Base-by-base conservation (phyloP, 2,329 filamentous ascomycete genomes). In the Aureobasidium leucospermi region DNA sequence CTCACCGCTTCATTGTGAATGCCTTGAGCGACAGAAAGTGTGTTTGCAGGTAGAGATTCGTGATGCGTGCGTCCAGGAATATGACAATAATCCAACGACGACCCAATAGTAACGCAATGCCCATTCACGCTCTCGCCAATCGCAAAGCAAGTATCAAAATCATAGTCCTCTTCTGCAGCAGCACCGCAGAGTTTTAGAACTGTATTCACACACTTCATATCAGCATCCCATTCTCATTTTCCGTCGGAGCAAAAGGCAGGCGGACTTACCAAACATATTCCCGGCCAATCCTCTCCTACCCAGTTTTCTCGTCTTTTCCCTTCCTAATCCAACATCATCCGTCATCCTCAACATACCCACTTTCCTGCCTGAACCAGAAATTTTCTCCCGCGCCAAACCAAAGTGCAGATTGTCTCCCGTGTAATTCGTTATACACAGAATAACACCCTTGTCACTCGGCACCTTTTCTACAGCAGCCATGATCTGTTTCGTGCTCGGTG, bases 41-140 rank as follows among this genome's bases (percentile, higher is more conserved):
- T 63, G 38, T 71, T 64, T 19, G 69, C 62, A 10, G 69, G 68
- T n/a, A 73, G 66, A 10, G 66, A 63, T 63, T 81, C 76, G 60
- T 82, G 79, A 6, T 78, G 77, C 36, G 77, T 74, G 60, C 78
- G 65, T 10, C 78, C 79, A 3, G 78, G 79, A 2, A 81, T 78
- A 63, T 81, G 78, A 64, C 79, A 81, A 65, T 80, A 78, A 64
- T 81, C 78, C 15, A 81, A 64, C 52, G 75, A 77, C 11, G 78
- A 76, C 1, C 78, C 79, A 56, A 81, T 79, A 3, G 78, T 79
- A 5, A 79, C 78, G 23, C 79, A 67, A 43, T 78, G 72, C 16
- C 66, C 70, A 63, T 77, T 77, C 4, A 75, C 75, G 10, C 75
- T 63, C 38, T 74, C 69, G 11, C 76, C 77, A 60, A 79, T 74